Evolutionary conservation across 352 stramenopile species (phyloP).

Genomic region (Phytophthora ramorum): DNA sequence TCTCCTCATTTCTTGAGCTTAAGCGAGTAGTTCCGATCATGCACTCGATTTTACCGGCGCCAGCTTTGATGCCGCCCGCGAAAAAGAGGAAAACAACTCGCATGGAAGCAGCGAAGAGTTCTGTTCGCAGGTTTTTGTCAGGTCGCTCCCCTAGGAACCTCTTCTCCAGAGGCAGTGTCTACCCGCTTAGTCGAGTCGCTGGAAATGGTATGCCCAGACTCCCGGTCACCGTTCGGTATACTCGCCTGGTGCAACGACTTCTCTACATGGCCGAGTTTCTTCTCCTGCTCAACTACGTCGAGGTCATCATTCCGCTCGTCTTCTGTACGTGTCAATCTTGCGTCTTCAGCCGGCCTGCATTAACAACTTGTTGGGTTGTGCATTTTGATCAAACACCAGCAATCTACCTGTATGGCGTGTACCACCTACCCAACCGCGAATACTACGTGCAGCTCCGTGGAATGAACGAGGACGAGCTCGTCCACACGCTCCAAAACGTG

Average conservation of each 20-base stretch:
- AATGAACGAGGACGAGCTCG: constrained; percentile 21
- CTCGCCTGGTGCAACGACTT: constrained; percentile 9
- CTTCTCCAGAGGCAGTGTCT: neutral
- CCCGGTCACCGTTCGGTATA: constrained; percentile 13
- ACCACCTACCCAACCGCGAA: constrained; percentile 41
- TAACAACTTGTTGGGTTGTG: neutral
- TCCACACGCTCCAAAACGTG: constrained; percentile 36
- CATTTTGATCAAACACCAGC: constrained; percentile 12
- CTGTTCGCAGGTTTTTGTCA: neutral
- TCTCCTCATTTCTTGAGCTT: constrained; percentile 5
- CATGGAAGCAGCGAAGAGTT: neutral
- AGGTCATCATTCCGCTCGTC: constrained; percentile 36
- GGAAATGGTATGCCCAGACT: constrained; percentile 1
- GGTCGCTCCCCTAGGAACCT: neutral
- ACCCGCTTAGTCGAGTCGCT: neutral
- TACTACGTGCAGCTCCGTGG: constrained; percentile 39
- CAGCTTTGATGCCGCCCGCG: neutral
- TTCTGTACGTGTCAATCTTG: constrained; percentile 25
- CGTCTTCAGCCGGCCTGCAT: neutral
- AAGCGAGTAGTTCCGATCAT: constrained; percentile 3
- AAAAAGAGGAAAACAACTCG: neutral
- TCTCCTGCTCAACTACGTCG: constrained; percentile 40
- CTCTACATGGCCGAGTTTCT: constrained; percentile 41
- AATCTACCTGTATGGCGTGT: constrained; percentile 33
- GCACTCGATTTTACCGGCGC: neutral